A percentile compares a stretch with the other conserved stretches of the same genome.
Conservation (phyloP, 805 yeast genomes). For the Saturnispora saitoi region DNA sequence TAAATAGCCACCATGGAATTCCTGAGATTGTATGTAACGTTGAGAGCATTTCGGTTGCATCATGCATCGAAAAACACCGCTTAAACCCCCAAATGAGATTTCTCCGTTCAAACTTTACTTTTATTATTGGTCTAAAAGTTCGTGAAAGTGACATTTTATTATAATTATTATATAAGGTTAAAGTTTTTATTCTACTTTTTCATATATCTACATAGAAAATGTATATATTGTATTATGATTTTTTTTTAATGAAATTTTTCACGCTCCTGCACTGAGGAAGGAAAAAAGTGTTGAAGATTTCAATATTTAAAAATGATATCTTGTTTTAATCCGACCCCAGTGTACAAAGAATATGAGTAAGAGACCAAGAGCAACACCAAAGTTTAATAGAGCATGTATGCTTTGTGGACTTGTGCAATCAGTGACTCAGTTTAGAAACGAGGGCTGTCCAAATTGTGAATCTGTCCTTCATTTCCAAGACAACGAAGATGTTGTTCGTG, state of each 20-base stretch:
- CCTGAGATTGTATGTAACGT: slow-evolving; percentile 46
- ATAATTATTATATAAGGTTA: neutral
- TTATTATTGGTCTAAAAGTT: neutral
- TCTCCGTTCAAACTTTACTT: neutral
- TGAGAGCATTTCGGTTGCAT: slow-evolving; percentile 31
- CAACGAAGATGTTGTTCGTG: slow-evolving; percentile 78
- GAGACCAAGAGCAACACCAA: slow-evolving; percentile 34
- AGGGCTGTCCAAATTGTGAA: slow-evolving; percentile 96
- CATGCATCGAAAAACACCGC: slow-evolving; percentile 11
- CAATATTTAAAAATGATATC: neutral
- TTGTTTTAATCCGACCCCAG: neutral
- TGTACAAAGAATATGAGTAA: slow-evolving; percentile 13
- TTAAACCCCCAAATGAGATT: neutral
- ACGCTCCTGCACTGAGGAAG: neutral
- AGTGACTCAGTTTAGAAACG: slow-evolving; percentile 60
- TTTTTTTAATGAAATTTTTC: neutral
- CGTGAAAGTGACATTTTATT: neutral
- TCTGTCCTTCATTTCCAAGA: slow-evolving; percentile 64
- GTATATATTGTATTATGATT: too few species aligned
- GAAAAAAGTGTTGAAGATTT: neutral
- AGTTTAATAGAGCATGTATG: slow-evolving; percentile 93
- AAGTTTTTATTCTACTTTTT: neutral
- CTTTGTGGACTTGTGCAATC: slow-evolving; percentile 90
- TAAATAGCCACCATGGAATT: slow-evolving; percentile 75
- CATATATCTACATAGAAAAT: too few species aligned